phyloP scores from a whole-genome alignment of 1,139 yeast species.

The Geotrichum restrictum region DNA sequence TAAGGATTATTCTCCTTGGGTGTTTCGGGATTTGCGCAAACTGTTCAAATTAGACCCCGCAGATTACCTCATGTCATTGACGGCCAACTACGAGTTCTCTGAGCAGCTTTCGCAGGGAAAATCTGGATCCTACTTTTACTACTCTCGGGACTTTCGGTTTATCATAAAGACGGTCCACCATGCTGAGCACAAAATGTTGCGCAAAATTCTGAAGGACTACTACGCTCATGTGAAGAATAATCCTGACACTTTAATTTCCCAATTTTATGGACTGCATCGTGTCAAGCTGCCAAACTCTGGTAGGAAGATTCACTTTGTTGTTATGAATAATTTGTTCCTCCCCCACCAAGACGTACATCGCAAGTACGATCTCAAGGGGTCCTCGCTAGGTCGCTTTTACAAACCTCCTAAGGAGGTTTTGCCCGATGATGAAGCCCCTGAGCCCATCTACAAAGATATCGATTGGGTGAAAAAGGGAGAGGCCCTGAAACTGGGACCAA shows the following conservation, averaged over 20 bases:
- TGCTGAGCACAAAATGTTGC: constrained; percentile 79
- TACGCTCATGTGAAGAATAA: constrained; percentile 73
- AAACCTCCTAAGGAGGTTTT: constrained; percentile 32
- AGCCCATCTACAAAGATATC: constrained; percentile 64
- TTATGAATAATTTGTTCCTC: constrained; percentile 95
- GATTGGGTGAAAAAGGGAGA: constrained; percentile 75
- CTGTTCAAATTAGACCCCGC: constrained; percentile 90
- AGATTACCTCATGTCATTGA: constrained; percentile 84
- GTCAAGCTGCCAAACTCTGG: constrained; percentile 79
- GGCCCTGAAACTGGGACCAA: constrained; percentile 67
- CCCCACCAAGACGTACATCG: constrained; percentile 84
- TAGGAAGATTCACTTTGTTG: constrained; percentile 85
- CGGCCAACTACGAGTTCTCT: constrained; percentile 86
- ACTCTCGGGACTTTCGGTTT: constrained; percentile 86
- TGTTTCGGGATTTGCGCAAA: constrained; percentile 76
- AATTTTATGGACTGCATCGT: constrained; percentile 91
- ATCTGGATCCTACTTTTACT: constrained; percentile 92
- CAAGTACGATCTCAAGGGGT: constrained; percentile 89
- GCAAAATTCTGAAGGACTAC: constrained; percentile 70
- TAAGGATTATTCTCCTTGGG: constrained; percentile 93
- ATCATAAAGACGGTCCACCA: constrained; percentile 95
- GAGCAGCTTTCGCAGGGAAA: constrained; percentile 96
- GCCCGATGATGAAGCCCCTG: constrained; percentile 25
- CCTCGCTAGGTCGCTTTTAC: constrained; percentile 70
- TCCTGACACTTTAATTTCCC: constrained; percentile 85